phyloP scores from a whole-genome alignment of 805 yeast species.

The Kluyveromyces aestuarii region DNA sequence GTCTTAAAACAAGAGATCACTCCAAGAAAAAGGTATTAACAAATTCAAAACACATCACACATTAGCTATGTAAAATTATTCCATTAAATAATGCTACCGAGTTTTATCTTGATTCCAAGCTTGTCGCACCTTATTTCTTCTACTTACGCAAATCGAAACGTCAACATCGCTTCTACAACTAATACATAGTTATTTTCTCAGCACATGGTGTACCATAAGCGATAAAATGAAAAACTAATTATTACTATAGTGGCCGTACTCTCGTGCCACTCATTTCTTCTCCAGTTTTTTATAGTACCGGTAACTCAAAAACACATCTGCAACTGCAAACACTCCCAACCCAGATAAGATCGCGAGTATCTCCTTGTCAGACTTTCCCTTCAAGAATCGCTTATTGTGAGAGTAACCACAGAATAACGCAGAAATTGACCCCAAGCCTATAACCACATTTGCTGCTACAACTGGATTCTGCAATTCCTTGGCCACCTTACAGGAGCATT shows the following conservation, averaged over 20 bases:
- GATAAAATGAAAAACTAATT: too few species aligned
- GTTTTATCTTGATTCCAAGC: too few species aligned
- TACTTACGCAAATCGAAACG: too few species aligned
- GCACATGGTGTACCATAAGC: too few species aligned
- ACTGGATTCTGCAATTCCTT: constrained; percentile 53
- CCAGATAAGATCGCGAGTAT: constrained; percentile 45
- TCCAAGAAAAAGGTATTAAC: too few species aligned
- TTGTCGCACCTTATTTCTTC: too few species aligned
- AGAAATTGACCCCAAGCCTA: constrained; percentile 38
- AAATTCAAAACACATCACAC: too few species aligned
- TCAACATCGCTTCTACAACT: too few species aligned
- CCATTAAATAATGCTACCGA: too few species aligned
- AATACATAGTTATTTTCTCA: too few species aligned
- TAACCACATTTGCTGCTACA: constrained; percentile 43
- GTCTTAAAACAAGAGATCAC: too few species aligned
- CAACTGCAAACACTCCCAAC: constrained; percentile 43
- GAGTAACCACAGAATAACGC: constrained; percentile 41
- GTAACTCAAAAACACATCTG: constrained; percentile 46
- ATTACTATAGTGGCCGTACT: constrained; percentile 5
- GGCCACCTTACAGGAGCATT: neutral
- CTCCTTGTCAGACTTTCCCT: constrained; percentile 35
- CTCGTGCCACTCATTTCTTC: constrained; percentile 22
- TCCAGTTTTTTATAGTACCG: constrained; percentile 48
- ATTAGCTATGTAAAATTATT: too few species aligned
- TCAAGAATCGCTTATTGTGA: constrained; percentile 39